Evolutionary conservation across 2,329 filamentous ascomycete genomes (phyloP), one percentile per base, ranked within the genome.

Genomic region (Epichloe gansuensis): DNA sequence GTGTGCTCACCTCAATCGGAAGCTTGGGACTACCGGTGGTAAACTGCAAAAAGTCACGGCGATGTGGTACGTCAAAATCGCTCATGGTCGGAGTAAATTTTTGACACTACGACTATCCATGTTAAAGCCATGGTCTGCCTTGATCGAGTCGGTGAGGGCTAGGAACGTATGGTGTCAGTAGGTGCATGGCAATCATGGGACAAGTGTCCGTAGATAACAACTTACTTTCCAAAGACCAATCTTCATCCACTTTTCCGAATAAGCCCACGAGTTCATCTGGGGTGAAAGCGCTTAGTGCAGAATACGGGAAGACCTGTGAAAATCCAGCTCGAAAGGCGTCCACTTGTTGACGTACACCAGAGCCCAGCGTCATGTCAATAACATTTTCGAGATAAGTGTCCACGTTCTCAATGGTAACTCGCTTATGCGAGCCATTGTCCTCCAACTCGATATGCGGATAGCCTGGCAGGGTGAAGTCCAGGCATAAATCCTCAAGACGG

Each of bases 131-230:
- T 98, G 93, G 62, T 98, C 93, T 31, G 93, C 93, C 72, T 98
- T 98, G 73, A 98, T 91, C 0, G 91, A 96, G 65, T 98, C 93
- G 81, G 94, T 94, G 42, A 98, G 81, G 55, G 93, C 88, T 93
- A 55, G 44, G 55, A 12, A 31, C 25, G 35, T 8, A 3, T 41
- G n/a, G 5, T 11, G 31, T 55, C 28, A 55, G 53, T 51, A 37
- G 21, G 6, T 39, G 34, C 43, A 8, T n/a, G 42, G 50, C 13
- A 46, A 23, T 50, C 13, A 7, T 58, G 41, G 54, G 23, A 9
- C 3, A 35, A 17, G 12, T 21, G 15, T 21, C 23, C n/a, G 28
- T 39, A 8, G 5, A 45, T n/a, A 34, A 42, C 28, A 41, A 51
- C 88, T 78, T 80, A 93, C 88, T 98, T 67, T 97, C 91, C 58